Evolutionary conservation across 306 rosid species (phyloP).

Genomic region (Datisca glomerata): DNA sequence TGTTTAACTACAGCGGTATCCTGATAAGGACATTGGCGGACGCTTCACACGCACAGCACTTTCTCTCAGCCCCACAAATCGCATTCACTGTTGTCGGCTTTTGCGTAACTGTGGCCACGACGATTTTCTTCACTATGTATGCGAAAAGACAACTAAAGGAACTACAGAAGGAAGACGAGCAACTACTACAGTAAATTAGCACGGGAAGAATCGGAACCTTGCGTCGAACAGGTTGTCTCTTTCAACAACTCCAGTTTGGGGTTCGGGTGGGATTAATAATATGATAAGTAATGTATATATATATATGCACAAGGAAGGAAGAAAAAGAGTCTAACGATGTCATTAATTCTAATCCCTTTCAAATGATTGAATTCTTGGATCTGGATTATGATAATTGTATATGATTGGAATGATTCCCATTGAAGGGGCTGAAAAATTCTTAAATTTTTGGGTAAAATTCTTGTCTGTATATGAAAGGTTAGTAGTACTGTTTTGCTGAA

Average conservation of each 20-base stretch:
- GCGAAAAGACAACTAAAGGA: constrained; percentile 14
- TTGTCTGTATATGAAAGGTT: too few species aligned
- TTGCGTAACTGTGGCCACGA: constrained; percentile 36
- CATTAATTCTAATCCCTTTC: neutral
- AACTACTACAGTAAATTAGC: constrained; percentile 31
- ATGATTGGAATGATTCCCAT: neutral
- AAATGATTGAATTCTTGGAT: neutral
- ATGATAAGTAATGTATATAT: too few species aligned
- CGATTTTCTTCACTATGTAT: constrained; percentile 43
- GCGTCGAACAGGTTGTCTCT: neutral
- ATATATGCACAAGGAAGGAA: too few species aligned
- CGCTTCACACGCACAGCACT: constrained; percentile 37
- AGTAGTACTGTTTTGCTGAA: too few species aligned
- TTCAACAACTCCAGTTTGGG: neutral
- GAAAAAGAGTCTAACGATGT: neutral
- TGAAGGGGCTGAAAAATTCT: too few species aligned
- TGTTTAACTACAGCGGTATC: constrained; percentile 51
- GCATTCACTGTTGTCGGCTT: constrained; percentile 46
- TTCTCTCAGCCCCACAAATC: constrained; percentile 48
- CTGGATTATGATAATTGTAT: constrained; percentile 1
- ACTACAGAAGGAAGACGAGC: constrained; percentile 18
- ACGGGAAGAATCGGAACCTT: too few species aligned
- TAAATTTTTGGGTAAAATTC: too few species aligned
- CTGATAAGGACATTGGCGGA: constrained; percentile 62
- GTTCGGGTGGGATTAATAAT: neutral